These are phyloP conservation scores for Colletotrichum lupini DNA, from an alignment of 2,329 filamentous ascomycete genomes.

Conservation along the genomic window DNA sequence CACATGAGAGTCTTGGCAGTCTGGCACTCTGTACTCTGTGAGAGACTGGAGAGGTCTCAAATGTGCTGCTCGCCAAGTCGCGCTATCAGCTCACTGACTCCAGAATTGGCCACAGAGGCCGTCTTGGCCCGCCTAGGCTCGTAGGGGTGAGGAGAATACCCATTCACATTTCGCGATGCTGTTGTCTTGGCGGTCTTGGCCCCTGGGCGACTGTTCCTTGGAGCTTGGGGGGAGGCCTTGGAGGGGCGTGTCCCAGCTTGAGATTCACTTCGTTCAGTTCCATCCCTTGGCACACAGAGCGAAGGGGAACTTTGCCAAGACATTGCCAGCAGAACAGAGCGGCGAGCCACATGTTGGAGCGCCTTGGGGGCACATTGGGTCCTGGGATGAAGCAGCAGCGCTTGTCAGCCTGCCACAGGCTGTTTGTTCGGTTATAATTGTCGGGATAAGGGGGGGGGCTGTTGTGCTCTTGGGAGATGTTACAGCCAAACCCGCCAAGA, in stretches of 20 bases:
- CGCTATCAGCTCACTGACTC: conserved; percentile 34
- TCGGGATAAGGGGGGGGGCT: not conserved
- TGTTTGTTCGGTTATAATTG: not conserved
- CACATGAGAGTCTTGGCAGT: not conserved
- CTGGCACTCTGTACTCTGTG: not conserved
- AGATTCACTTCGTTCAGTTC: not conserved
- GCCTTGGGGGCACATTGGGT: not conserved
- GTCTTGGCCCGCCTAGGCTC: conserved; percentile 25
- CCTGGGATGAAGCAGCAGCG: not conserved
- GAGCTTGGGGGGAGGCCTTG: not conserved
- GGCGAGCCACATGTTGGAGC: not conserved
- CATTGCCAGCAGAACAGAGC: not conserved
- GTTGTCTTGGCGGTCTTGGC: conserved; percentile 16
- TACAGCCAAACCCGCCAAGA: conserved; percentile 13
- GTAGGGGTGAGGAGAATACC: not conserved
- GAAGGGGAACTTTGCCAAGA: not conserved
- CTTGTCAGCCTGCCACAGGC: not conserved
- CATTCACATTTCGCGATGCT: conserved; percentile 3
- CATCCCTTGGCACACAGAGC: not conserved
- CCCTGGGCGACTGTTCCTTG: not conserved
- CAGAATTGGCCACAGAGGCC: conserved; percentile 23
- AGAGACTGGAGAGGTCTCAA: conserved; percentile 20
- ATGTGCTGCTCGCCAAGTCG: conserved; percentile 23
- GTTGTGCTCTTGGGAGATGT: not conserved
- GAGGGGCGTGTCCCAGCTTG: not conserved